Conservation (phyloP, 345 rosid species). For the Salix dunnii region DNA sequence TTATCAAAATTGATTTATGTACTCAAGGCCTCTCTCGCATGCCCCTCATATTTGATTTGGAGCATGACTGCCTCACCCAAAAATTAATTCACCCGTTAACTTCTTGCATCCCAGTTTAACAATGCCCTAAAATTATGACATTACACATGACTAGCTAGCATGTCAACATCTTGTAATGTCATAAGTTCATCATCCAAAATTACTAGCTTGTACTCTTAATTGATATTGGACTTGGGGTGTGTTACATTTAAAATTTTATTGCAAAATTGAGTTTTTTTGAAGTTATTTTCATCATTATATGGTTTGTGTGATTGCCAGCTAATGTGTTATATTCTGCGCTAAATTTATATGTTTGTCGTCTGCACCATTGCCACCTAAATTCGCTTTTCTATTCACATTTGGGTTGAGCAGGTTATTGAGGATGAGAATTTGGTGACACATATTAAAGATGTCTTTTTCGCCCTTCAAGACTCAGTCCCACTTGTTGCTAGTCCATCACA, state of each 20-base stretch:
- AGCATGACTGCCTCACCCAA: background rate
- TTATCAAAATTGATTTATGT: background rate
- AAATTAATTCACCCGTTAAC: background rate
- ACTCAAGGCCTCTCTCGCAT: background rate
- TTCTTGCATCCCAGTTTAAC: background rate
- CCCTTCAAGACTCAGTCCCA: slow-evolving; percentile 51
- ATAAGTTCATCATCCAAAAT: background rate
- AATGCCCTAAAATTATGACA: background rate
- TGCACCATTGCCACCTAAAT: background rate
- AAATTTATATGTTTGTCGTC: background rate
- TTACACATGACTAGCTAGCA: too few relatives aligned
- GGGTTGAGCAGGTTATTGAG: slow-evolving; percentile 61
- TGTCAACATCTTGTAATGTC: background rate
- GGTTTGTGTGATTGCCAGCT: background rate
- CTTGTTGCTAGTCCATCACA: slow-evolving; percentile 39
- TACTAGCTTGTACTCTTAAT: background rate
- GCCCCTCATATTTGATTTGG: background rate
- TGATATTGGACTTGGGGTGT: background rate
- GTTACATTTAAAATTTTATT: background rate
- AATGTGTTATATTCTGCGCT: background rate
- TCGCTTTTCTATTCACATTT: slow-evolving; percentile 12
- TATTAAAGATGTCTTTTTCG: slow-evolving; percentile 56
- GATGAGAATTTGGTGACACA: slow-evolving; percentile 58
- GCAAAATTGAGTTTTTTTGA: background rate
- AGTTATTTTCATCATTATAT: background rate